Evolutionary conservation across 163 green algal species (phyloP).

Genomic region (Scenedesmus sp.): DNA sequence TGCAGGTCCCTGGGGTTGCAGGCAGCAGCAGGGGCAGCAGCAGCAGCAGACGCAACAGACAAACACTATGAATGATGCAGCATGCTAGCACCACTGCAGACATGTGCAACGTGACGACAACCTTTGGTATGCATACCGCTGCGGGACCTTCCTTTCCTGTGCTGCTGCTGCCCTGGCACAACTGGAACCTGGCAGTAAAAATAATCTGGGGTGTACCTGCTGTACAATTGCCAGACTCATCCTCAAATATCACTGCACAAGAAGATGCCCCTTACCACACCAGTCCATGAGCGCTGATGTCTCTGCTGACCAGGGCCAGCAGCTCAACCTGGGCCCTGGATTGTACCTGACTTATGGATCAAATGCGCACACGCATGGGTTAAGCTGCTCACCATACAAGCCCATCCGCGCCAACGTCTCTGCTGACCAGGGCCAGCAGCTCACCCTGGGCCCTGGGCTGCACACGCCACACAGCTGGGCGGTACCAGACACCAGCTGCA

Average conservation of each 20-base stretch:
- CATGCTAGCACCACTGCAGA: too few species aligned
- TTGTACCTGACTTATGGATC: not conserved
- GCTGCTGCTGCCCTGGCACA: too few species aligned
- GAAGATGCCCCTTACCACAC: not conserved
- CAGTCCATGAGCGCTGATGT: not conserved
- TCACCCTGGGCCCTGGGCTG: not conserved
- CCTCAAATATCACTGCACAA: too few species aligned
- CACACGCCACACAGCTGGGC: not conserved
- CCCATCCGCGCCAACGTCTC: not conserved
- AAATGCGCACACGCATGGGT: too few species aligned
- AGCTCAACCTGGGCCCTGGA: not conserved
- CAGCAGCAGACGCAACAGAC: not conserved
- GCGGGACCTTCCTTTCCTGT: too few species aligned
- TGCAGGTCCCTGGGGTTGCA: slow-evolving; percentile 27
- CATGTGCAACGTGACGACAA: too few species aligned
- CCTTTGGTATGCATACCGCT: too few species aligned
- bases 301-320: not conserved
- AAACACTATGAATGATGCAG: too few species aligned
- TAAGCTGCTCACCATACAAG: not conserved
- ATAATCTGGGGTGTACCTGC: too few species aligned
- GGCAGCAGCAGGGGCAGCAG: not conserved
- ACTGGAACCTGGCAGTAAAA: too few species aligned
- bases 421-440: not conserved
- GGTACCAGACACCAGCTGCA: too few species aligned
- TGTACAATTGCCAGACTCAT: too few species aligned